A percentile compares a stretch with the other conserved stretches of the same genome.
Evolutionary conservation across 306 rosid genomes (phyloP).

Genomic region (Gastrolobium villosum): DNA sequence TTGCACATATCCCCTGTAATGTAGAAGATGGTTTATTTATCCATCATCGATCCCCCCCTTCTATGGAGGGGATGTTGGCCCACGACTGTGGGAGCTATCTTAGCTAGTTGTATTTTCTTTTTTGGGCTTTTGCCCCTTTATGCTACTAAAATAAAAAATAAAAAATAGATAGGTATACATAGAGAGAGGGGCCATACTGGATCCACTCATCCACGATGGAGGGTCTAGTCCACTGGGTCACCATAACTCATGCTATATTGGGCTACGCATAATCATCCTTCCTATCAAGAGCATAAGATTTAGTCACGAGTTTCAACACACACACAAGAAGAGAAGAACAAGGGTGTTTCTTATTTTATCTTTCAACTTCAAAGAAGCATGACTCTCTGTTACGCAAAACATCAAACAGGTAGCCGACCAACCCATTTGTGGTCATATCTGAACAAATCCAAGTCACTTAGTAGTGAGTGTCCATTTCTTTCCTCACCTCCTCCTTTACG

Average conservation of each 20-base stretch:
- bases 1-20: too few species aligned
- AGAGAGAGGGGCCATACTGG: neutral
- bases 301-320: neutral
- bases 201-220: neutral
- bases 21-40: too few species aligned
- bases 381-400: slow-evolving; percentile 32
- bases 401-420: slow-evolving; percentile 46
- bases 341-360: neutral
- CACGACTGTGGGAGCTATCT: too few species aligned
- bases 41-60: too few species aligned
- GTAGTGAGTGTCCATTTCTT: slow-evolving; percentile 38
- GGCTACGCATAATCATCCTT: slow-evolving; percentile 26
- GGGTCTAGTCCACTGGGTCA: slow-evolving; percentile 31
- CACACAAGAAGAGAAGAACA: neutral
- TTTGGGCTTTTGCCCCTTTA: too few species aligned
- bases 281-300: neutral
- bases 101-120: too few species aligned
- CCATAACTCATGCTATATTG: slow-evolving; percentile 13
- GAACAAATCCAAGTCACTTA: slow-evolving; percentile 25
- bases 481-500: slow-evolving; percentile 11
- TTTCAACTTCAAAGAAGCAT: neutral
- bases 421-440: slow-evolving; percentile 17
- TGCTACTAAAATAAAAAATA: too few species aligned
- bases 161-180: slow-evolving; percentile 26
- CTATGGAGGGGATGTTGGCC: too few species aligned